Evolutionary conservation across 2,329 filamentous ascomycete species (phyloP), one percentile per base, ranked within the genome.

Genomic region (Cladosporium sp.): DNA sequence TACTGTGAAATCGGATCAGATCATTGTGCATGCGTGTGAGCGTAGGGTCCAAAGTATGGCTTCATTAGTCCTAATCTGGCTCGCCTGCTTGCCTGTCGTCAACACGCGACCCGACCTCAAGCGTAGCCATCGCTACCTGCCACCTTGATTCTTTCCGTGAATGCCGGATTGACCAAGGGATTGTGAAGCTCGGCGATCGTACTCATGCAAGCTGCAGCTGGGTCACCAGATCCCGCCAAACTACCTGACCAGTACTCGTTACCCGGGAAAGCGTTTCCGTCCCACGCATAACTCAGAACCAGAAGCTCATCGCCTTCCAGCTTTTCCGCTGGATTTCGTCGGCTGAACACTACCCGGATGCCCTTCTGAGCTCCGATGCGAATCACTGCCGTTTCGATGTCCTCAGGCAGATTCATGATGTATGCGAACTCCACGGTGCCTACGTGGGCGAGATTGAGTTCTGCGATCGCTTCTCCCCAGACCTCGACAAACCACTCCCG

Each of bases 241-340:
- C 66, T 68, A 0, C 74, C 74, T 10, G 65, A 41, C 74, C 75
- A 78, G 58, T 75, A 78, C 65, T 78, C 74, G 54, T 78, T 77
- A 2, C 76, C 74, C 1, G 74, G 74, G 58, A 76, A 76, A 3
- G 74, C 67, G 62, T 77, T 77, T 1, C 73, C 74, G 66, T 78
- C 76, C 74, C 75, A 78, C 1, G 75, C 75, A 68, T 75, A 77
- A 51, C 70, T 75, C 58, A 76, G 49, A 26, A 78, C 72, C 18
- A 77, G 68, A 26, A 77, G 68, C 51, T 62, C 47, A 15, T 72
- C 68, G 4, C 64, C 65, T 32, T 65, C 38, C 30, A 76, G 64
- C 47, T 74, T 74, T 55, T 68, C 72, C 8, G 74, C 73, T 6
- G 76, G 75, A 66, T 73, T 71, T 36, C 71, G 69, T 18, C 68